Evolutionary conservation across 257 asterid genomes (phyloP).

Genomic region (Rehmannia glutinosa): DNA sequence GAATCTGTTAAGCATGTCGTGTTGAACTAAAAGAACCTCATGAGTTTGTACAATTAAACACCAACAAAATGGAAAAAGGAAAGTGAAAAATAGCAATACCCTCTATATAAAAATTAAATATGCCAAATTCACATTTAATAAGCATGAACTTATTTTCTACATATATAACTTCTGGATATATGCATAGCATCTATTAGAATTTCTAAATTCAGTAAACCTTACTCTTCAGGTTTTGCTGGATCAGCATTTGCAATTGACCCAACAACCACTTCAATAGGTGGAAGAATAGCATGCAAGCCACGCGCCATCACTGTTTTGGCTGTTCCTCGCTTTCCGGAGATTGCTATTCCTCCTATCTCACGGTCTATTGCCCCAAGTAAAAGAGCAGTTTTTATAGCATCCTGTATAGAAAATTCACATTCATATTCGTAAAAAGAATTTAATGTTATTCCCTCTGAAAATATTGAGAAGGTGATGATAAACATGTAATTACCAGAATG

Average conservation of each 20-base stretch:
- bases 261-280: slow-evolving; percentile 87
- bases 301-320: slow-evolving; percentile 99
- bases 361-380: slow-evolving; percentile 97
- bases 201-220: slow-evolving; percentile 33
- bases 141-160: neutral
- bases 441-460: too few relatives aligned
- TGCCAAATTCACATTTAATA: neutral
- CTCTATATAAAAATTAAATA: neutral
- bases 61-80: neutral
- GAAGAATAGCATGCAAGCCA: slow-evolving; percentile 94
- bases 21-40: neutral
- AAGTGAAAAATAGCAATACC: neutral
- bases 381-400: slow-evolving; percentile 94
- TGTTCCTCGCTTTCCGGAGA: slow-evolving; percentile 96
- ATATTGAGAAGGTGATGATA: too few relatives aligned
- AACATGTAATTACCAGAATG: too few relatives aligned
- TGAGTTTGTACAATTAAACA: too few relatives aligned
- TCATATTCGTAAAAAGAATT: neutral
- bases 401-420: slow-evolving; percentile 43
- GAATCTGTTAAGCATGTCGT: neutral
- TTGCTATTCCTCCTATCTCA: slow-evolving; percentile 95
- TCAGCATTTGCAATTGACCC: slow-evolving; percentile 88
- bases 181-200: neutral
- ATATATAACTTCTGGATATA: neutral
- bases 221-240: slow-evolving; percentile 80